Conservation (phyloP, 176 grass and related monocot species). For the Tillandsia fasciculata region DNA sequence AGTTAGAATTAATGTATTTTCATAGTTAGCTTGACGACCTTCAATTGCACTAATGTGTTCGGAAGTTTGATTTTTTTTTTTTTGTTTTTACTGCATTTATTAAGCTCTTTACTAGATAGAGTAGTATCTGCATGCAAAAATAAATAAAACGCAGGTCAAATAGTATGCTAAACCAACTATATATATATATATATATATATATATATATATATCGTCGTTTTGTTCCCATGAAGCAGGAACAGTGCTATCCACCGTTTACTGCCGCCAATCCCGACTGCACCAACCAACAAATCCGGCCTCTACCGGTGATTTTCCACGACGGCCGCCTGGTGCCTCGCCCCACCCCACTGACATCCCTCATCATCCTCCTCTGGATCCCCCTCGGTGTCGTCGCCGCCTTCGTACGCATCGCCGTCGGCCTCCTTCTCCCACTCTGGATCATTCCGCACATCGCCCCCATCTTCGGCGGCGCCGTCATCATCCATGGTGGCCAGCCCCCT, state of each 20-base stretch:
- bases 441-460: slow-evolving; percentile 36
- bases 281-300: slow-evolving; percentile 19
- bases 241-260: slow-evolving; percentile 35
- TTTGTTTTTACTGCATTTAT: too few relatives aligned
- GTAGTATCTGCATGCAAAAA: too few relatives aligned
- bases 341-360: slow-evolving; percentile 56
- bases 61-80: too few relatives aligned
- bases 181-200: neutral
- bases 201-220: too few relatives aligned
- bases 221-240: slow-evolving; percentile 29
- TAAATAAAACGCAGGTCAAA: neutral
- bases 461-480: slow-evolving; percentile 60
- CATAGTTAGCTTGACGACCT: too few relatives aligned
- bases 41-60: too few relatives aligned
- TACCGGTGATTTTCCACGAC: slow-evolving; percentile 89
- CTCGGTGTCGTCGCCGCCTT: slow-evolving; percentile 49
- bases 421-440: slow-evolving; percentile 47
- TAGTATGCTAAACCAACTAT: neutral
- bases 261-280: neutral
- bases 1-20: too few relatives aligned
- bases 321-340: slow-evolving; percentile 59
- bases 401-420: slow-evolving; percentile 58
- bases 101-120: too few relatives aligned
- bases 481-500: slow-evolving; percentile 35
- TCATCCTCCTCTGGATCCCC: slow-evolving; percentile 73